These are phyloP conservation scores for Phytophthora syringae DNA, from an alignment of 352 stramenopile species.

Conservation along the genomic window DNA sequence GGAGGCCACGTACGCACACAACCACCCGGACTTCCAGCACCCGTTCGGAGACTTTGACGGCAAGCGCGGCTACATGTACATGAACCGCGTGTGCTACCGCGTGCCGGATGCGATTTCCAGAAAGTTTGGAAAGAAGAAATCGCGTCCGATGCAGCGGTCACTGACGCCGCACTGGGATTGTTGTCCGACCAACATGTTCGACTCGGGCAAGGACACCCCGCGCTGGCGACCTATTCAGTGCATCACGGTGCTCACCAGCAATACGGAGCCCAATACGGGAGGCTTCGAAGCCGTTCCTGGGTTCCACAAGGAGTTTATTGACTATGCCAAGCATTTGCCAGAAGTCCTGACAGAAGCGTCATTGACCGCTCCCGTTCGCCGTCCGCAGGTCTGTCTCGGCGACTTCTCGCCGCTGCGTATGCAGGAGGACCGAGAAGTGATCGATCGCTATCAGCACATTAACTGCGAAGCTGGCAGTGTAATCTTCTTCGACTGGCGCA, in stretches of 20 bases:
- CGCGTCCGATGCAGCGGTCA: constrained; percentile 82
- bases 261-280: constrained; percentile 67
- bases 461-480: constrained; percentile 70
- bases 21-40: constrained; percentile 68
- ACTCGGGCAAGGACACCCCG: constrained; percentile 72
- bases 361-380: constrained; percentile 24
- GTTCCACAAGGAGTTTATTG: constrained; percentile 87
- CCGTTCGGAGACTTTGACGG: constrained; percentile 75
- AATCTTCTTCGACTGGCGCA: constrained; percentile 90
- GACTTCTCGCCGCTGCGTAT: constrained; percentile 90
- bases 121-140: constrained; percentile 68
- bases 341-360: constrained; percentile 16
- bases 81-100: constrained; percentile 88
- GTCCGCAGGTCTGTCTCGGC: constrained; percentile 81
- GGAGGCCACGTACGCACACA: constrained; percentile 73
- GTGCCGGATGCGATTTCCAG: constrained; percentile 73
- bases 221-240: constrained; percentile 91
- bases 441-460: constrained; percentile 76
- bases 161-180: constrained; percentile 91
- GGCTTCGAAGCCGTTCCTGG: constrained; percentile 88
- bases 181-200: constrained; percentile 78
- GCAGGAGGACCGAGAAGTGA: constrained; percentile 80
- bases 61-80: constrained; percentile 87
- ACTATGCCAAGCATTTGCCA: constrained; percentile 52
- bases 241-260: constrained; percentile 86